Evolutionary conservation across 139 green algal genomes (phyloP).

Genomic region (Mesostigma viride): DNA sequence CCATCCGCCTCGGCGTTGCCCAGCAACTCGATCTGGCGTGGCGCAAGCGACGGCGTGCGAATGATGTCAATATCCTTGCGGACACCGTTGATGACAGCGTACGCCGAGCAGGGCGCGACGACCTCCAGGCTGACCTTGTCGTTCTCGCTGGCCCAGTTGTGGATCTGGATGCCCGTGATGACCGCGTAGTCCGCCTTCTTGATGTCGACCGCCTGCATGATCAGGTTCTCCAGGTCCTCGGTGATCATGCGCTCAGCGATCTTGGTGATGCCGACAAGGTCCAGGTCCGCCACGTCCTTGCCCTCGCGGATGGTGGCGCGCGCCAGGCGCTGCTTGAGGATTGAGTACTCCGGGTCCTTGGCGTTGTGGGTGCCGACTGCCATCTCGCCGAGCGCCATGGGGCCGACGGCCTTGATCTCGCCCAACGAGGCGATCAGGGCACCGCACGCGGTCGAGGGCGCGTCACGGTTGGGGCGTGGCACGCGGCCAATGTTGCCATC

Average conservation of each 20-base stretch:
- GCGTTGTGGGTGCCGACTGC: slow-evolving; percentile 52
- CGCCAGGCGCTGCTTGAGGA: no score
- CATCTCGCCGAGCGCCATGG: slow-evolving; percentile 21
- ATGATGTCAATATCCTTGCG: no score
- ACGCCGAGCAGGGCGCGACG: no score
- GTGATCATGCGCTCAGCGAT: slow-evolving; percentile 29
- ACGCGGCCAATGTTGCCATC: slow-evolving; percentile 46
- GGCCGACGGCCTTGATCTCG: slow-evolving; percentile 36
- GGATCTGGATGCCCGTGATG: slow-evolving; percentile 70
- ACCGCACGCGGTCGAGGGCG: slow-evolving; percentile 56
- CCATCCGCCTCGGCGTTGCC: no score
- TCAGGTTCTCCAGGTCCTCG: slow-evolving; percentile 73
- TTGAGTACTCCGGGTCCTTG: slow-evolving; percentile 69
- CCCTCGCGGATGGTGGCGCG: slow-evolving; percentile 51
- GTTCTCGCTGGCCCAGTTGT: no score
- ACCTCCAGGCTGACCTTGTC: no score
- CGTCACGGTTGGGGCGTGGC: slow-evolving; percentile 42
- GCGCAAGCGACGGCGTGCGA: no score
- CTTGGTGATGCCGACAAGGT: slow-evolving; percentile 9
- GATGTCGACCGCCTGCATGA: slow-evolving; percentile 59
- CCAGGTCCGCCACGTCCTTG: slow-evolving; percentile 5
- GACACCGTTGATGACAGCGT: no score
- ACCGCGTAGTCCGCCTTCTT: slow-evolving; percentile 68
- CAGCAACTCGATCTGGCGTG: no score
- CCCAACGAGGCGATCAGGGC: slow-evolving; percentile 46